These are phyloP conservation scores for Achaetomiella virescens DNA, from an alignment of 495 filamentous ascomycete genomes.

Conservation along the genomic window DNA sequence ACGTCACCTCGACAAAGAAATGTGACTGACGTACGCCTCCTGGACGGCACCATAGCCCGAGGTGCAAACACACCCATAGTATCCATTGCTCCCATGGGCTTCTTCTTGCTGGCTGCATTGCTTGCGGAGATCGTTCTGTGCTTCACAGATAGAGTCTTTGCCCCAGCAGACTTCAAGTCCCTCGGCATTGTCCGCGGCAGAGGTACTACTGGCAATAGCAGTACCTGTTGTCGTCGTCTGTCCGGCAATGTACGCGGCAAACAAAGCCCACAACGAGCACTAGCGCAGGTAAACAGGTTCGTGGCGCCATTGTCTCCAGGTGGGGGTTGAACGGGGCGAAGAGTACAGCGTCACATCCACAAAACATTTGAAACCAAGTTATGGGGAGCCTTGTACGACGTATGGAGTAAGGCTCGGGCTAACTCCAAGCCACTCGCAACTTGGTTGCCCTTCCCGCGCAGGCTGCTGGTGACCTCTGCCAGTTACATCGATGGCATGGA, in stretches of 20 bases:
- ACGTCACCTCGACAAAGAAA: background rate
- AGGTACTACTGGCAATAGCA: background rate
- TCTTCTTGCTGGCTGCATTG: background rate
- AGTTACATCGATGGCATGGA: background rate
- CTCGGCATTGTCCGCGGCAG: background rate
- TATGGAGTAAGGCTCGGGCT: too few relatives aligned
- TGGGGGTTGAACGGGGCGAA: too few relatives aligned
- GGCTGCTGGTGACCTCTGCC: too few relatives aligned
- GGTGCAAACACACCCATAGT: background rate
- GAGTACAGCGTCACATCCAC: too few relatives aligned
- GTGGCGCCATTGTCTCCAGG: too few relatives aligned
- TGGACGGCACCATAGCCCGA: background rate
- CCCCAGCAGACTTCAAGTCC: background rate
- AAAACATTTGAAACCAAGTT: too few relatives aligned
- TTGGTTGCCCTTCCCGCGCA: too few relatives aligned
- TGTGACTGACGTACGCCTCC: background rate
- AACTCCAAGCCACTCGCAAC: too few relatives aligned
- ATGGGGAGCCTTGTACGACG: too few relatives aligned
- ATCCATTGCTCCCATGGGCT: background rate
- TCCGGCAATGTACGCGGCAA: background rate
- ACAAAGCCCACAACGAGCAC: background rate
- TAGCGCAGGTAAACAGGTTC: background rate
- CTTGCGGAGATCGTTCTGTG: background rate
- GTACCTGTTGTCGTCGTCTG: background rate
- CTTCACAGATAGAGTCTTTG: background rate